A percentile compares a stretch with the other conserved stretches of the same genome.
Conservation (phyloP, 139 green algal species). For the Pleodorina starrii region DNA sequence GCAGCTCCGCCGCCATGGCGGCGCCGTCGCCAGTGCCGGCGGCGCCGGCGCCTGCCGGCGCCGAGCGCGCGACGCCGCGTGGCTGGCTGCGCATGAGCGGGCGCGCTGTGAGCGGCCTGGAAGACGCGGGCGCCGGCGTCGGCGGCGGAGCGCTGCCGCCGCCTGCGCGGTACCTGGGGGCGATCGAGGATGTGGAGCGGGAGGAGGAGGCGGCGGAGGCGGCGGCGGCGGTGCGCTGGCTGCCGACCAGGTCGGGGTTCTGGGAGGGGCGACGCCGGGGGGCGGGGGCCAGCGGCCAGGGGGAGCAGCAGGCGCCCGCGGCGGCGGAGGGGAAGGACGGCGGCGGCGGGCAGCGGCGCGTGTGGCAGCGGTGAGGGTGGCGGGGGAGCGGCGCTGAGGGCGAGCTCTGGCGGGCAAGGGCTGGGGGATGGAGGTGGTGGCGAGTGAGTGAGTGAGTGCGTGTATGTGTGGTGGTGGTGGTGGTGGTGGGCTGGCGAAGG, state of each 20-base stretch:
- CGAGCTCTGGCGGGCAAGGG: too few species aligned
- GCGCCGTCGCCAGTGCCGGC: background rate
- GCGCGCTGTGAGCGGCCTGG: background rate
- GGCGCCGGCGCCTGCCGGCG: background rate
- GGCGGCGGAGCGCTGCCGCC: background rate
- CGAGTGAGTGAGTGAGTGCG: too few species aligned
- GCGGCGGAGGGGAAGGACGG: too few species aligned
- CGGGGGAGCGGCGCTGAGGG: too few species aligned
- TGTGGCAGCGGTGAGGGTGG: too few species aligned
- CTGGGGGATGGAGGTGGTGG: too few species aligned
- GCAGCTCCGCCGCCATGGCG: background rate
- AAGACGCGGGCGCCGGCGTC: background rate
- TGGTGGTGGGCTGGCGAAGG: too few species aligned
- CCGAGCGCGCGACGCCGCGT: background rate
- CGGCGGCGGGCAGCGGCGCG: too few species aligned
- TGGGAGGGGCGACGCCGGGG: background rate
- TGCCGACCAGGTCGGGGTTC: background rate
- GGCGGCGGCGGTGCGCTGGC: too few species aligned
- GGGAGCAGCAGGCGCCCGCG: too few species aligned
- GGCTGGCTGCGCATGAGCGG: conserved; percentile 2
- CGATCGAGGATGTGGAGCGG: background rate
- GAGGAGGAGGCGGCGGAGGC: background rate
- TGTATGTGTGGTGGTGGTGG: too few species aligned
- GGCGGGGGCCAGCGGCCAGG: too few species aligned
- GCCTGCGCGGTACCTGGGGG: background rate